These are phyloP conservation scores for Pichia pseudocactophila DNA, from an alignment of 805 yeast genomes.

Conservation along the genomic window DNA sequence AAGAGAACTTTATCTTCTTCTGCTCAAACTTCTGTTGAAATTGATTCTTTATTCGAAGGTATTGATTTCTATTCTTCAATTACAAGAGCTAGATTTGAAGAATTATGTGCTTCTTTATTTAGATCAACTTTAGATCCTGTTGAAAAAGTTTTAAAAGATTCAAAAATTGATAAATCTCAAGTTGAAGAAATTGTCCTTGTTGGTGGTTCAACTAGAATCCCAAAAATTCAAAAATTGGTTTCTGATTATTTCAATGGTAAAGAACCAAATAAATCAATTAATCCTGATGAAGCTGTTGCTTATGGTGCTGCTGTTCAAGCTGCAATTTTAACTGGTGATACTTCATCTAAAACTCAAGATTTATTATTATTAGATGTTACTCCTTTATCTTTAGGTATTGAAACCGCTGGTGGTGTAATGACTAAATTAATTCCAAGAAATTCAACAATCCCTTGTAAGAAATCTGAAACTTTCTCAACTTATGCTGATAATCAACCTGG, in stretches of 20 bases:
- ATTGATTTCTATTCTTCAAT: constrained; percentile 92
- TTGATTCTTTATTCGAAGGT: constrained; percentile 93
- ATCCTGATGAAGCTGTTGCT: constrained; percentile 99
- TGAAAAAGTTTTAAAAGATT: constrained; percentile 86
- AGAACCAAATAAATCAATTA: constrained; percentile 92
- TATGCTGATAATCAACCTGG: constrained; percentile 98
- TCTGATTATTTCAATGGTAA: constrained; percentile 96
- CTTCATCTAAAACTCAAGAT: constrained; percentile 90
- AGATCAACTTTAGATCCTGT: constrained; percentile 93
- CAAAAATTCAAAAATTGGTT: constrained; percentile 90
- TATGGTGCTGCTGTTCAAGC: constrained; percentile 99
- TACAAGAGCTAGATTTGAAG: constrained; percentile 98
- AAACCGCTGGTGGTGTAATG: constrained; percentile 99
- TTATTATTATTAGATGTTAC: constrained; percentile 91
- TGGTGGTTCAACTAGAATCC: constrained; percentile 98
- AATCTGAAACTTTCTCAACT: constrained; percentile 93
- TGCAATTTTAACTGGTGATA: constrained; percentile 92
- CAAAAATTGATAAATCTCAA: constrained; percentile 82
- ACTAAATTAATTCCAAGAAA: constrained; percentile 97
- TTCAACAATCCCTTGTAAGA: constrained; percentile 96
- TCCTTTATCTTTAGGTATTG: constrained; percentile 95
- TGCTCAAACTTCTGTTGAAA: constrained; percentile 91
- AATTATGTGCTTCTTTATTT: constrained; percentile 88
- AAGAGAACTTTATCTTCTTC: constrained; percentile 96
- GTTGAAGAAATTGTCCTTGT: constrained; percentile 90